Evolutionary conservation across 2,329 filamentous ascomycete species (phyloP).

Genomic region (Aspergillus puulaauensis): DNA sequence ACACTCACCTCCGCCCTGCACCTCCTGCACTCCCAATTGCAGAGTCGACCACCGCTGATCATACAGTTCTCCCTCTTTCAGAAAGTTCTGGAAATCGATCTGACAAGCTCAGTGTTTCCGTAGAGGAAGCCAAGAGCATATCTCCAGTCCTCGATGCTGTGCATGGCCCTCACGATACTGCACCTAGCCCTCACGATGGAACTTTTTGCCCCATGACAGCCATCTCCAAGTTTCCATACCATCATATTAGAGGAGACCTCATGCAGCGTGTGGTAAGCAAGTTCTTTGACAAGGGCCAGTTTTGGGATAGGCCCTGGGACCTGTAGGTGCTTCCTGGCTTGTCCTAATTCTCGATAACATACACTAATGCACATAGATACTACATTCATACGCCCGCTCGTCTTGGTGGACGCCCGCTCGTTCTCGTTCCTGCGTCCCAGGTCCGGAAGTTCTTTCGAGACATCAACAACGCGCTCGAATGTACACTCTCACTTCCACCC

Average conservation of each 20-base stretch:
- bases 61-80: neutral
- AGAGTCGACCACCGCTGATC: neutral
- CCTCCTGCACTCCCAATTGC: neutral
- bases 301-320: constrained; percentile 66
- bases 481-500: constrained; percentile 59
- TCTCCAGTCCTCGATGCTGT: neutral
- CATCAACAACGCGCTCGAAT: constrained; percentile 58
- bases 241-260: constrained; percentile 34
- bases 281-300: constrained; percentile 44
- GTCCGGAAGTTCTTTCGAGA: constrained; percentile 63
- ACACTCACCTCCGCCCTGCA: constrained; percentile 18
- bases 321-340: constrained; percentile 57
- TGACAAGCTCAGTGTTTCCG: neutral
- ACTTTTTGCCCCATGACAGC: constrained; percentile 42
- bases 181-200: constrained; percentile 14
- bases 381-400: constrained; percentile 60
- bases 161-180: constrained; percentile 9
- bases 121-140: neutral
- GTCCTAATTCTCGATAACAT: neutral
- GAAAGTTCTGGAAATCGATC: neutral
- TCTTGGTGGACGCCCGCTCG: constrained; percentile 52
- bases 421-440: constrained; percentile 69
- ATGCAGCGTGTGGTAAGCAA: constrained; percentile 33
- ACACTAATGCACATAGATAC: constrained; percentile 51
- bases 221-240: constrained; percentile 45